Evolutionary conservation across 176 grass and related monocot genomes (phyloP).

Genomic region (Hordeum vulgare): MorexV3_pseudomolecules_assembly NC_058522.1:438883033-438883532

Average conservation of each 20-base stretch:
- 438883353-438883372: no score
- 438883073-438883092: conserved; percentile 51
- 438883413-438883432: no score
- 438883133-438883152: background rate
- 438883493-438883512: no score
- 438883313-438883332: no score
- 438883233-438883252: background rate
- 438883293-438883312: no score
- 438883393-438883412: background rate
- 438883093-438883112: conserved; percentile 58
- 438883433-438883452: no score
- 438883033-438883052: conserved; percentile 50
- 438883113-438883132: no score
- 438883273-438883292: no score
- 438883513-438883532: no score
- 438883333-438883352: no score
- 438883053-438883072: conserved; percentile 59
- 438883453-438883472: no score
- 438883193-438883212: background rate
- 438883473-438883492: no score
- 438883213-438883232: background rate
- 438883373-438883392: background rate
- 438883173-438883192: background rate
- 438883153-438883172: background rate
- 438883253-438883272: background rate